These are phyloP conservation scores for Helicostylum pulchrum DNA, from an alignment of 192 early-diverging fungal genomes.

Conservation along the genomic window DNA sequence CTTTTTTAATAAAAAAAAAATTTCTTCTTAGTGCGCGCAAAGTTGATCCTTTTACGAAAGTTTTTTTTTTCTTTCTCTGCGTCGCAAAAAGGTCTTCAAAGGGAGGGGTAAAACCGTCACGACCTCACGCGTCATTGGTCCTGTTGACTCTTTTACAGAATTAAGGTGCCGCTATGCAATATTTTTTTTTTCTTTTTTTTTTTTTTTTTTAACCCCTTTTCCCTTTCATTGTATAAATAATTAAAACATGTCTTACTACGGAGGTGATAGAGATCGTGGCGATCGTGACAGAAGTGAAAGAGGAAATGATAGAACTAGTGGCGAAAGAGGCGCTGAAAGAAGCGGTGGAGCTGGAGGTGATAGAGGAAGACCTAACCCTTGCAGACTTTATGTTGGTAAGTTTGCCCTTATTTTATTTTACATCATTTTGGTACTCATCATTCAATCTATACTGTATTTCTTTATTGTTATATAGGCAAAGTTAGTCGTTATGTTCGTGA, in stretches of 20 bases:
- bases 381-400: conserved; percentile 34
- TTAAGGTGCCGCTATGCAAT: too few relatives aligned
- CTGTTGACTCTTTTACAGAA: too few relatives aligned
- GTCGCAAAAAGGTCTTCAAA: too few relatives aligned
- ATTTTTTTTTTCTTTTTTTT: too few relatives aligned
- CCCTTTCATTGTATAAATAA: too few relatives aligned
- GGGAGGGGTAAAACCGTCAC: too few relatives aligned
- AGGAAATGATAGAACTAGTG: neutral
- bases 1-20: too few relatives aligned
- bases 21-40: too few relatives aligned
- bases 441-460: neutral
- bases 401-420: neutral
- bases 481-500: conserved; percentile 26
- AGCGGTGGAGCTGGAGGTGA: neutral
- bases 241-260: neutral
- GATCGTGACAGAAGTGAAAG: neutral
- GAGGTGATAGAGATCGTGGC: conserved; percentile 1
- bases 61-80: too few relatives aligned
- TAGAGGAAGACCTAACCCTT: conserved; percentile 12
- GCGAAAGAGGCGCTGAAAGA: conserved; percentile 5
- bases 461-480: conserved; percentile 8
- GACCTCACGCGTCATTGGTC: too few relatives aligned
- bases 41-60: too few relatives aligned
- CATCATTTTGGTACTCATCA: neutral
- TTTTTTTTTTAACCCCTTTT: too few relatives aligned